Percentiles rank a stretch among this genome's conserved stretches.
Evolutionary conservation across 129 eudicot genomes (phyloP).

Genomic region (Tagetes patula): DNA sequence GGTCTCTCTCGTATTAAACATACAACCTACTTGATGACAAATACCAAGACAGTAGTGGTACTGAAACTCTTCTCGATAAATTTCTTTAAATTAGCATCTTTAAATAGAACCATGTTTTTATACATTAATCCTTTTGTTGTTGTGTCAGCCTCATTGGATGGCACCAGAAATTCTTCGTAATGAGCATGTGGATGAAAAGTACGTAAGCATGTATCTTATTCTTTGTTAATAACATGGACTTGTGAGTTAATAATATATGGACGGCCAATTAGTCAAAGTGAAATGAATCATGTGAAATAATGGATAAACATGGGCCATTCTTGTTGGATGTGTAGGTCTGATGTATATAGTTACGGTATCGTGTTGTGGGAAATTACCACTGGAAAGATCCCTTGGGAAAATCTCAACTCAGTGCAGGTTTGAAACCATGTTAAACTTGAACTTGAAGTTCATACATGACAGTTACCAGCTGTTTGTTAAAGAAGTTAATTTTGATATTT

Average conservation of each 20-base stretch:
- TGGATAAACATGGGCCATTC: too few species aligned
- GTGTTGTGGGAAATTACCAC: constrained; percentile 85
- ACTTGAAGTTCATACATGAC: background rate
- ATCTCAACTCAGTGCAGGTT: constrained; percentile 80
- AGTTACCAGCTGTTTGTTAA: background rate
- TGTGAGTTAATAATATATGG: background rate
- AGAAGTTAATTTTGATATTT: background rate
- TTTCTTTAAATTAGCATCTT: too few species aligned
- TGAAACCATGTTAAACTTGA: background rate
- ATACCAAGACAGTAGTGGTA: constrained; percentile 86
- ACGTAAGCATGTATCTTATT: constrained; percentile 19
- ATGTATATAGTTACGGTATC: constrained; percentile 81
- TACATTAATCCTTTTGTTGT: too few species aligned
- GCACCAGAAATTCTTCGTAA: constrained; percentile 92
- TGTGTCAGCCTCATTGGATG: constrained; percentile 84
- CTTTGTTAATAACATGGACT: background rate
- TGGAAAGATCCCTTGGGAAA: constrained; percentile 77
- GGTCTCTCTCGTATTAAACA: constrained; percentile 76
- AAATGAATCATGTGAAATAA: too few species aligned
- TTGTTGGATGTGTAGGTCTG: constrained; percentile 53
- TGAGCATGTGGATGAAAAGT: constrained; percentile 83
- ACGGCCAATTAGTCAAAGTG: background rate
- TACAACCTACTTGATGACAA: constrained; percentile 61
- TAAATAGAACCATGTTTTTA: too few species aligned
- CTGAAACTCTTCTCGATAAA: too few species aligned